Percentiles rank a stretch among this genome's conserved stretches.
Evolutionary conservation across 75 land plant genomes (phyloP).

Genomic region (Picea glauca): DNA sequence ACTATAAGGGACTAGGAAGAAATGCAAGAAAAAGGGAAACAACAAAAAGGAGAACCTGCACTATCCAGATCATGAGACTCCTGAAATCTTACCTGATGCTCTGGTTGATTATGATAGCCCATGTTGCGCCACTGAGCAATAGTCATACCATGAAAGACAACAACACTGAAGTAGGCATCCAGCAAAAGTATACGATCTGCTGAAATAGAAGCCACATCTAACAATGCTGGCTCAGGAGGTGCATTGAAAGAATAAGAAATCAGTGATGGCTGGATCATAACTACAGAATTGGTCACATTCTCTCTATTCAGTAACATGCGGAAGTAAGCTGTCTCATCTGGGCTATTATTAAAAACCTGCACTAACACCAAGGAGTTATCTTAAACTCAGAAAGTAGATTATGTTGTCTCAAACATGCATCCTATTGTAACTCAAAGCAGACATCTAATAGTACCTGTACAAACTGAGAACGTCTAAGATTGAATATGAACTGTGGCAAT

Average conservation of each 20-base stretch:
- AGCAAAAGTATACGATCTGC: conserved; percentile 84
- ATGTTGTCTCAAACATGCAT: not conserved
- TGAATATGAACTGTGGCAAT: conserved; percentile 97
- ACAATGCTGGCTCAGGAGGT: conserved; percentile 79
- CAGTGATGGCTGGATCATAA: conserved; percentile 98
- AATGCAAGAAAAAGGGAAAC: not conserved
- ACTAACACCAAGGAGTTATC: not conserved
- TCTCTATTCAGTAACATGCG: conserved; percentile 90
- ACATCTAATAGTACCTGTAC: conserved; percentile 61
- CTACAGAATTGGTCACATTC: conserved; percentile 80
- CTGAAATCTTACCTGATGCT: conserved; percentile 57
- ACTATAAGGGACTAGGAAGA: not conserved
- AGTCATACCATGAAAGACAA: conserved; percentile 95
- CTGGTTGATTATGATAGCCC: conserved; percentile 93
- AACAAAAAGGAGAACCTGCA: not conserved
- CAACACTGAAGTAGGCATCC: conserved; percentile 97
- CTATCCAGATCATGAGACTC: not conserved
- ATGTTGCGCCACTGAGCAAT: conserved; percentile 98
- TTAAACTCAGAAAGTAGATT: not conserved
- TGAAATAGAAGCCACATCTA: conserved; percentile 95
- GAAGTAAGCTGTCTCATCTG: conserved; percentile 98
- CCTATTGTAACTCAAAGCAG: not conserved
- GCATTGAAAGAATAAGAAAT: conserved; percentile 78
- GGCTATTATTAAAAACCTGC: conserved; percentile 98
- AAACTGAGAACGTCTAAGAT: conserved; percentile 94